Evolutionary conservation across 2,329 filamentous ascomycete genomes (phyloP).

Genomic region (Mycosphaerella arachidis): DNA sequence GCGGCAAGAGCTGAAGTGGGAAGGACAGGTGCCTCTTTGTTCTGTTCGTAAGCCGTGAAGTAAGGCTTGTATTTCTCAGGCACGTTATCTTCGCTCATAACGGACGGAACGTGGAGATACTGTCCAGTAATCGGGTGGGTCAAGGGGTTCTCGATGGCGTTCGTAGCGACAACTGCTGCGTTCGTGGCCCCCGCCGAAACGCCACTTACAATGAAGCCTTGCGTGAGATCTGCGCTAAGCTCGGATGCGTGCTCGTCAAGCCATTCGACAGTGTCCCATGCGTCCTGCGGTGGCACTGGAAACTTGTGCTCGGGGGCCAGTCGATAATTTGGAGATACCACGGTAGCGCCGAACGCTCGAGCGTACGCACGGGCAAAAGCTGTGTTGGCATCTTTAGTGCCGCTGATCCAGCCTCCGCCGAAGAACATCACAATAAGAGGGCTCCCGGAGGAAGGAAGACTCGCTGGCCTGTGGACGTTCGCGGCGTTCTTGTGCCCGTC

Average conservation of each 20-base stretch:
- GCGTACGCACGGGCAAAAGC: constrained; percentile 13
- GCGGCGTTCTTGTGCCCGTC: constrained; percentile 34
- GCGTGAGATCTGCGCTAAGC: constrained; percentile 35
- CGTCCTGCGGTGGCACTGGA: constrained; percentile 41
- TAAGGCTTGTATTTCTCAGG: constrained; percentile 38
- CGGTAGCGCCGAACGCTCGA: constrained; percentile 9
- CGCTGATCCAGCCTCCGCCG: constrained; percentile 25
- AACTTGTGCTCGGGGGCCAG: constrained; percentile 46
- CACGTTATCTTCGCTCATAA: constrained; percentile 29
- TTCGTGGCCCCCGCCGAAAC: constrained; percentile 44
- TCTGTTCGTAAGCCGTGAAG: constrained; percentile 29
- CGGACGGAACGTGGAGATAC: constrained; percentile 40
- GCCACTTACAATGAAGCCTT: constrained; percentile 46
- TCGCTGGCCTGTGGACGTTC: constrained; percentile 30
- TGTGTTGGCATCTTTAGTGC: constrained; percentile 16
- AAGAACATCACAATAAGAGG: constrained; percentile 23
- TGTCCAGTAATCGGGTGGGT: constrained; percentile 43
- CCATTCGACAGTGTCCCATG: constrained; percentile 41
- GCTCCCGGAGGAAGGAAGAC: constrained; percentile 12
- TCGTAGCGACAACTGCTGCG: constrained; percentile 36
- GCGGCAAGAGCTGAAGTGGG: background rate
- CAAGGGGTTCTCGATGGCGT: constrained; percentile 39
- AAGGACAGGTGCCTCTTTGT: constrained; percentile 7
- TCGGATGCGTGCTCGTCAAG: constrained; percentile 31
- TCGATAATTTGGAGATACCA: constrained; percentile 31